Percentiles rank a stretch among this genome's conserved stretches.
These are phyloP conservation scores for Pythium brassicae DNA, from an alignment of 352 stramenopile genomes.

Conservation along the genomic window DNA sequence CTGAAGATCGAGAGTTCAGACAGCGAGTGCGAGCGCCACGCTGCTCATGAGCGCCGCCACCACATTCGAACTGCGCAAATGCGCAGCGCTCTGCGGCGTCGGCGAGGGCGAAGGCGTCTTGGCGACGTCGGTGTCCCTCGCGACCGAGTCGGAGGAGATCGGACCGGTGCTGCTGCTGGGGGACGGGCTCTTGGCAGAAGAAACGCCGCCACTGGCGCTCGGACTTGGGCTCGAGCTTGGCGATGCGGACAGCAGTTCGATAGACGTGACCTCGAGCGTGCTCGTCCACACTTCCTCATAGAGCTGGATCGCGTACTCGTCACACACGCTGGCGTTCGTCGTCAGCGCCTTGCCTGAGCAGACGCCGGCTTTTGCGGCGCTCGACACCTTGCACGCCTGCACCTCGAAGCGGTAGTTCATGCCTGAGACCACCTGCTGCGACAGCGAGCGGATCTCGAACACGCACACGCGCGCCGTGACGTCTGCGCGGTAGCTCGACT, in stretches of 20 bases:
- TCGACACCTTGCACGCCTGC: constrained; percentile 35
- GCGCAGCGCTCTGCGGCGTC: constrained; percentile 1
- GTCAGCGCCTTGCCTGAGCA: constrained; percentile 21
- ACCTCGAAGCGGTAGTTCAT: constrained; percentile 77
- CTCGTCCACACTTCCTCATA: constrained; percentile 60
- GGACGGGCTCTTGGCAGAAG: no score
- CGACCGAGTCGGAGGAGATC: background rate
- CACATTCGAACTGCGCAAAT: background rate
- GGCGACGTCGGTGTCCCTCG: background rate
- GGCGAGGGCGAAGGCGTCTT: background rate
- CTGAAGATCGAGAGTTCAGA: background rate
- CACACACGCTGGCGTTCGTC: constrained; percentile 19
- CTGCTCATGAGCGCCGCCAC: background rate
- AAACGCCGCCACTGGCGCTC: background rate
- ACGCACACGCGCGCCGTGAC: constrained; percentile 34
- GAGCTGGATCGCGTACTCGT: constrained; percentile 44
- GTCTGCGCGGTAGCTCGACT: constrained; percentile 21
- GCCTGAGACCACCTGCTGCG: constrained; percentile 53
- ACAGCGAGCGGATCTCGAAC: constrained; percentile 27
- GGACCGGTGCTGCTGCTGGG: background rate
- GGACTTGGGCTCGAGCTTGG: constrained; percentile 5
- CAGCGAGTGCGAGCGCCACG: background rate
- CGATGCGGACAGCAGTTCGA: constrained; percentile 15
- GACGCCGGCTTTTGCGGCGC: constrained; percentile 26
- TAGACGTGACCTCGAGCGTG: constrained; percentile 55